phyloP scores from a whole-genome alignment of 305 asterid species.

The Fraxinus greggii region DNA sequence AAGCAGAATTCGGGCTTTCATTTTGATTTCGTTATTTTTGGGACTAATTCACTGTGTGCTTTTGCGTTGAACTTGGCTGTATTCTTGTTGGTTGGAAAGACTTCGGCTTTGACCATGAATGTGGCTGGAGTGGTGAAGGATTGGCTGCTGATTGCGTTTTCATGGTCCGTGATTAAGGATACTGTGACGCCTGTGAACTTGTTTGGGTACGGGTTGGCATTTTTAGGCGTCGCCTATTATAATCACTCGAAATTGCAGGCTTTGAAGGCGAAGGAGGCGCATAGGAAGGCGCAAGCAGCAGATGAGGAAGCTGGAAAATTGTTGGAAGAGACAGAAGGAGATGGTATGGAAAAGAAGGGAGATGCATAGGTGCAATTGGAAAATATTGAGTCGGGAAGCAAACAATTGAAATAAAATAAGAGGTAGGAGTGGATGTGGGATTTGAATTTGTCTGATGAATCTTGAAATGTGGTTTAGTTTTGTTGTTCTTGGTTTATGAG shows the following conservation, averaged over 20 bases:
- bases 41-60: conserved; percentile 64
- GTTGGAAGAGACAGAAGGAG: conserved; percentile 41
- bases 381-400: background rate
- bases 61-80: conserved; percentile 70
- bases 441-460: conserved; percentile 7
- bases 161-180: conserved; percentile 83
- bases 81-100: conserved; percentile 64
- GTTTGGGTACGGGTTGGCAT: conserved; percentile 70
- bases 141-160: conserved; percentile 67
- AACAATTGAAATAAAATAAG: conserved; percentile 29
- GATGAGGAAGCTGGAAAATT: conserved; percentile 53
- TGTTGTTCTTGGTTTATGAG: conserved; percentile 4
- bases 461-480: conserved; percentile 10
- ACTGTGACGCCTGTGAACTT: conserved; percentile 59
- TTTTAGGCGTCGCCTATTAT: conserved; percentile 62
- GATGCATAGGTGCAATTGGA: conserved; percentile 36
- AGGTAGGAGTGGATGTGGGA: conserved; percentile 22
- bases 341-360: conserved; percentile 41
- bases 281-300: conserved; percentile 37
- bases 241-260: conserved; percentile 66
- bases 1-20: conserved; percentile 32
- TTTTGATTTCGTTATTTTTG: conserved; percentile 53
- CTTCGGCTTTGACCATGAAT: conserved; percentile 77
- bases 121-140: conserved; percentile 76
- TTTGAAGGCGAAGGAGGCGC: conserved; percentile 59